Evolutionary conservation across 352 stramenopile species (phyloP), one percentile per base, ranked within the genome.

Genomic region (Blastocystis hominis): DNA sequence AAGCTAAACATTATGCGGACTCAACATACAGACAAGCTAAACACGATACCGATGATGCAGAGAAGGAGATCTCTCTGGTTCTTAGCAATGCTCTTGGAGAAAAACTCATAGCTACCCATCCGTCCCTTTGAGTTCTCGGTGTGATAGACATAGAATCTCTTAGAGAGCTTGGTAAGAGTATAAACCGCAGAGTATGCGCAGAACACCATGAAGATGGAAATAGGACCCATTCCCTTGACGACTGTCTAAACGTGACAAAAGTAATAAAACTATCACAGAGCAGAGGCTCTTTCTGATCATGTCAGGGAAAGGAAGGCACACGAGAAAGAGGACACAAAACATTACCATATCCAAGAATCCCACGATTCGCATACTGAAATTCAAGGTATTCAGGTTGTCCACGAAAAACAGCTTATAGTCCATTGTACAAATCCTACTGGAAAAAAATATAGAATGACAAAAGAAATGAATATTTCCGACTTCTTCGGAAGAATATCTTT

Each of bases 21-120:
- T 0, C 66, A 10, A 38, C 44, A 64, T 17, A 34, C 9, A 5
- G 66, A 84, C 72, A 66, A 54, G 7, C 44, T 66, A 36, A 84
- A 66, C 3, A 24, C 53, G 34, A 50, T 66, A 69, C 72, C 72
- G 20, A 40, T 42, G 17, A 84, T n/a, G 34, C 72, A 84, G n/a
- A 84, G 72, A 47, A 84, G 17, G 20, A 84, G 34, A 84, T 84
- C 72, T 68, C 72, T 84, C 72, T 84, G 72, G 46, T 84, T 84
- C 72, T 84, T 84, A 13, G 72, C 72, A 69, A 84, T 15, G 54
- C 72, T 46, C 72, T 84, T 84, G 44, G 53, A 84, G 72, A 68
- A 84, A 9, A 46, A 13, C 24, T 53, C 50, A 47, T 46, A 53
- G 2, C 44, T 34, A 13, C 40, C 72, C 5, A 6, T 84, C 44